phyloP scores from a whole-genome alignment of 306 rosid species.

The Abrus precatorius region DNA sequence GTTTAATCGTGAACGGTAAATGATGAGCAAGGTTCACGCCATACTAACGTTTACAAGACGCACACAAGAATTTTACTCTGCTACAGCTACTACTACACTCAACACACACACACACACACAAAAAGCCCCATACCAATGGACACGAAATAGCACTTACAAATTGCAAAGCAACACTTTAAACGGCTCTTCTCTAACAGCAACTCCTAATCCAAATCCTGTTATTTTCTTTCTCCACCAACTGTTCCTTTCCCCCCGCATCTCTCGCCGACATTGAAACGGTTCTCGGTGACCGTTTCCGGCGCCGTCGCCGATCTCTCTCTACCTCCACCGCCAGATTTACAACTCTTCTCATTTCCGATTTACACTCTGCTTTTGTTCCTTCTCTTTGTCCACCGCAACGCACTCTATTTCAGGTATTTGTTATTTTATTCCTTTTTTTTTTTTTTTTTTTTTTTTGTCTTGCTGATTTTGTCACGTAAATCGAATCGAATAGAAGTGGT shows the following conservation, averaged over 20 bases:
- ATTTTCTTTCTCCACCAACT: neutral
- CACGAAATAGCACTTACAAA: neutral
- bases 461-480: constrained; percentile 14
- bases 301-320: constrained; percentile 53
- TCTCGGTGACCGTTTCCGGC: constrained; percentile 55
- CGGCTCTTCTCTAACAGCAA: constrained; percentile 47
- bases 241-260: neutral
- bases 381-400: constrained; percentile 16
- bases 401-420: constrained; percentile 23
- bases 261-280: constrained; percentile 69
- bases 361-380: neutral
- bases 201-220: neutral
- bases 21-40: neutral
- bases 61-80: constrained; percentile 4
- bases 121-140: no score
- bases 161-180: constrained; percentile 53
- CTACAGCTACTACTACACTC: neutral
- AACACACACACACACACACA: no score
- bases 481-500: neutral
- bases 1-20: neutral
- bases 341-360: constrained; percentile 47
- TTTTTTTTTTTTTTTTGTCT: neutral
- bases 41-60: neutral
- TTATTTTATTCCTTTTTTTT: neutral
- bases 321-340: constrained; percentile 39